A percentile compares a stretch with the other conserved stretches of the same genome.
phyloP scores from a whole-genome alignment of 2,329 filamentous ascomycete genomes.

The Achaetomium macrosporum region DNA sequence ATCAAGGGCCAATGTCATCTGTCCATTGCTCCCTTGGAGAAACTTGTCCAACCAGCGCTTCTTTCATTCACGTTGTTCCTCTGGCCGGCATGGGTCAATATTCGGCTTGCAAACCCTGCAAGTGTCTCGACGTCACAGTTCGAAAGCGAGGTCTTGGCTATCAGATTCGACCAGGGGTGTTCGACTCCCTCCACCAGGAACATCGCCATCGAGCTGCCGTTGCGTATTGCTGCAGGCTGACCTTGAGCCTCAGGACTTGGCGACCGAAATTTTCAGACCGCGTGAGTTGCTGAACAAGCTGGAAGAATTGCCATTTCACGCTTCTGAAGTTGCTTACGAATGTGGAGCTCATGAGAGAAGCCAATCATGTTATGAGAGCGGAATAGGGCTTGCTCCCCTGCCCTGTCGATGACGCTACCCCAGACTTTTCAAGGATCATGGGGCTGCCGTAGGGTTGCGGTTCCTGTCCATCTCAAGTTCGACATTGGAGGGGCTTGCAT shows the following conservation, averaged over 20 bases:
- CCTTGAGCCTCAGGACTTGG: constrained; percentile 3
- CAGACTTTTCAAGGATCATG: constrained; percentile 23
- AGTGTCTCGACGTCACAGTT: no score
- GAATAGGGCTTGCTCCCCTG: not conserved
- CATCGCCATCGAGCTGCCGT: not conserved
- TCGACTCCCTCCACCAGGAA: not conserved
- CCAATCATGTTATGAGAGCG: not conserved
- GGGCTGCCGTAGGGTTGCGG: no score
- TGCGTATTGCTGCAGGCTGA: not conserved
- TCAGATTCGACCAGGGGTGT: not conserved
- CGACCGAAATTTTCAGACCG: constrained; percentile 5
- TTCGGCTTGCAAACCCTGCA: no score
- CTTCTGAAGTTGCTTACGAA: not conserved
- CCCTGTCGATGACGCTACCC: constrained; percentile 14
- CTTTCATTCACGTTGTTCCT: no score
- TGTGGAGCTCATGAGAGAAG: not conserved
- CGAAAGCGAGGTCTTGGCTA: not conserved
- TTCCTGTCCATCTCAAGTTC: no score
- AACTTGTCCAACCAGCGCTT: no score
- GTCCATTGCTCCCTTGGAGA: no score
- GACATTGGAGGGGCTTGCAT: no score
- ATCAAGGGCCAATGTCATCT: constrained; percentile 5
- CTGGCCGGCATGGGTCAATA: no score
- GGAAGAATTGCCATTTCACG: not conserved
- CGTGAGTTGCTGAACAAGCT: not conserved